These are phyloP conservation scores for Evernia prunastri DNA, from an alignment of 495 filamentous ascomycete species.

Conservation along the genomic window DNA sequence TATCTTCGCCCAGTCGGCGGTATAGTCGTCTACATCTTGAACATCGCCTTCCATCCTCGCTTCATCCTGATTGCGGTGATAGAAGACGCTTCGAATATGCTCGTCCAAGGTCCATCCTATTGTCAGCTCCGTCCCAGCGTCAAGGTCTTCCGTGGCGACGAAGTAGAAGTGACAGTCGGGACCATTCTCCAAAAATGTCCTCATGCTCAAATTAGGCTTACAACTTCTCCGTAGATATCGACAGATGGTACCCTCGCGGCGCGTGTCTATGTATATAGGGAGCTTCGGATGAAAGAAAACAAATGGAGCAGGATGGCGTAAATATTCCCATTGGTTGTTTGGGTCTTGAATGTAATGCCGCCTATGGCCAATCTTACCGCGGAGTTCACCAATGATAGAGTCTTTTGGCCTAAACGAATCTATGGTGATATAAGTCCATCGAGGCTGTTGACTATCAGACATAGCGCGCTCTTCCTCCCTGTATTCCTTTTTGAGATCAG, in stretches of 20 bases:
- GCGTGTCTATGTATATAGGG: constrained; percentile 88
- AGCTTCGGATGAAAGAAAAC: constrained; percentile 77
- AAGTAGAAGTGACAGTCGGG: constrained; percentile 84
- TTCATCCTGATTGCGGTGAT: constrained; percentile 35
- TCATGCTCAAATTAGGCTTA: constrained; percentile 72
- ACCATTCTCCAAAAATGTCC: constrained; percentile 68
- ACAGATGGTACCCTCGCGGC: constrained; percentile 74
- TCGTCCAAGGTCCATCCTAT: constrained; percentile 59
- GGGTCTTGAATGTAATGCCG: constrained; percentile 67
- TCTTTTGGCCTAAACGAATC: constrained; percentile 54
- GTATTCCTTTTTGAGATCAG: constrained; percentile 41
- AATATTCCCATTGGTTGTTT: constrained; percentile 65
- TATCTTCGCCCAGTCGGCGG: constrained; percentile 54
- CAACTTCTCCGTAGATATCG: constrained; percentile 87
- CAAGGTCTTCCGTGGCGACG: constrained; percentile 66
- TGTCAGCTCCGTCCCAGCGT: constrained; percentile 56
- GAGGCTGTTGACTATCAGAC: constrained; percentile 43
- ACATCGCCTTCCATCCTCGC: constrained; percentile 42
- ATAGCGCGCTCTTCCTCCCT: constrained; percentile 42
- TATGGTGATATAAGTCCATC: constrained; percentile 71
- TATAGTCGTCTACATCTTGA: constrained; percentile 40
- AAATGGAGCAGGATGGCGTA: constrained; percentile 75
- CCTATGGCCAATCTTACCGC: constrained; percentile 74
- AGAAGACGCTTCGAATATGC: constrained; percentile 36
- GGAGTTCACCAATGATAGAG: constrained; percentile 75